Percentiles rank a stretch among this genome's conserved stretches.
These are phyloP conservation scores for Zoysia matrella DNA, from an alignment of 202 grass and related monocot species.

Conservation along the genomic window DNA sequence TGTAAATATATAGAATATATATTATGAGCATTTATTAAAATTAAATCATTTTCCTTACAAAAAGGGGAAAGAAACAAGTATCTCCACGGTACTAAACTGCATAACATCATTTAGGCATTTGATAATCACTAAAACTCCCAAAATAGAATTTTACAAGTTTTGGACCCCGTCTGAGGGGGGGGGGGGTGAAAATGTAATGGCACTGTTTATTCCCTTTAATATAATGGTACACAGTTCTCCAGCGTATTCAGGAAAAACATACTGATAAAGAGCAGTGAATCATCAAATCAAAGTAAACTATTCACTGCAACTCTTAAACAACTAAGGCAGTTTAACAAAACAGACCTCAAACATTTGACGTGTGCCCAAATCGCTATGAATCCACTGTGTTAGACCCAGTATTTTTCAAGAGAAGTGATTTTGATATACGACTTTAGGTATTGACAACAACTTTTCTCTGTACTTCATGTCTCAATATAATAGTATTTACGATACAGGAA, in stretches of 20 bases:
- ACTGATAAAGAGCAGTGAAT: conserved; percentile 14
- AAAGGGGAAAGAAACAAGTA: not conserved
- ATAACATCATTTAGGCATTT: not conserved
- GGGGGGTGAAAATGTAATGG: not conserved
- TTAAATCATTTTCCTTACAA: conserved; percentile 10
- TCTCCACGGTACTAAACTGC: not conserved
- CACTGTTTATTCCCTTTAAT: not conserved
- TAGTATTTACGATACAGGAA: not conserved
- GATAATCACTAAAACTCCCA: conserved; percentile 3
- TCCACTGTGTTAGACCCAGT: not conserved
- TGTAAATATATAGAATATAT: conserved; percentile 28
- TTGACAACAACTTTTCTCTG: not conserved
- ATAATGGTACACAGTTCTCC: not conserved
- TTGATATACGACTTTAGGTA: not conserved
- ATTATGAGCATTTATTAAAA: conserved; percentile 2
- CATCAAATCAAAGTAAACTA: not conserved
- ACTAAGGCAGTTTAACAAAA: conserved; percentile 1
- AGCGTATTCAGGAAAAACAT: not conserved
- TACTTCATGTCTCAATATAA: not conserved
- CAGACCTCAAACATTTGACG: not conserved
- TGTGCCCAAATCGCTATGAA: not conserved
- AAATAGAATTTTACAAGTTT: not conserved
- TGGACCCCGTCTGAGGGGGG: not conserved
- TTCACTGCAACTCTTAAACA: not conserved
- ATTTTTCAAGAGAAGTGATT: not conserved